Conservation (phyloP, 2,329 filamentous ascomycete species). For the Dactylonectria estremocensis region DNA sequence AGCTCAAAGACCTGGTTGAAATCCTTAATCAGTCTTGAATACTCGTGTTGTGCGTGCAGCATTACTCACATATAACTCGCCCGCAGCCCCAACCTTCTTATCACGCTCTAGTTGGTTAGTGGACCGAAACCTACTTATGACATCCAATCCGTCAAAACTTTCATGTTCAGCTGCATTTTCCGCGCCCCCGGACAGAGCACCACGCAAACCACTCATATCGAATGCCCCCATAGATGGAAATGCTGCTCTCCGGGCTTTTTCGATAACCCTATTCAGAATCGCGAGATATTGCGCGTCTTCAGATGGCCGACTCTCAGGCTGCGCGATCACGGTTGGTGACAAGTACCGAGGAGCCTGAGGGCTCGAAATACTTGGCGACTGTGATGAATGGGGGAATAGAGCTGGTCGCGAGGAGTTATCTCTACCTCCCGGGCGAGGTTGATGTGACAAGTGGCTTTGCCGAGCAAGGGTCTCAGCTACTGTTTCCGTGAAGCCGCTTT, state of each 20-base stretch:
- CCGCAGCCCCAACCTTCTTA: constrained; percentile 43
- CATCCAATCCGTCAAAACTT: constrained; percentile 37
- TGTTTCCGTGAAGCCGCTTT: constrained; percentile 15
- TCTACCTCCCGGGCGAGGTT: not conserved
- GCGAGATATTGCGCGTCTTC: constrained; percentile 26
- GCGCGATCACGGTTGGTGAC: not conserved
- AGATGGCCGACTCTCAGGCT: not conserved
- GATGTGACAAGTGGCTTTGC: constrained; percentile 17
- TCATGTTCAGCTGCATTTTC: not conserved
- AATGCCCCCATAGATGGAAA: constrained; percentile 33
- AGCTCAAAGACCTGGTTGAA: constrained; percentile 36
- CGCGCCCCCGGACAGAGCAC: constrained; percentile 13
- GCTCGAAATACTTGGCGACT: constrained; percentile 8
- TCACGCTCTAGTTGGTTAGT: constrained; percentile 29
- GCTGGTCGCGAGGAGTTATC: constrained; percentile 3
- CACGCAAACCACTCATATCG: constrained; percentile 26
- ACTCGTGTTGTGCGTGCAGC: not conserved
- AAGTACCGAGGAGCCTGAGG: constrained; percentile 9
- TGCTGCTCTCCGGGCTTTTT: constrained; percentile 25
- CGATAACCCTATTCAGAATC: constrained; percentile 28
- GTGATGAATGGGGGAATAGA: constrained; percentile 2
- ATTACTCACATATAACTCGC: constrained; percentile 44
- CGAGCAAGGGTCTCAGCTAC: constrained; percentile 9
- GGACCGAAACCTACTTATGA: constrained; percentile 26
- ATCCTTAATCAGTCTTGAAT: constrained; percentile 10